phyloP scores from a whole-genome alignment of 257 asterid species.

The Salvia splendens region DNA sequence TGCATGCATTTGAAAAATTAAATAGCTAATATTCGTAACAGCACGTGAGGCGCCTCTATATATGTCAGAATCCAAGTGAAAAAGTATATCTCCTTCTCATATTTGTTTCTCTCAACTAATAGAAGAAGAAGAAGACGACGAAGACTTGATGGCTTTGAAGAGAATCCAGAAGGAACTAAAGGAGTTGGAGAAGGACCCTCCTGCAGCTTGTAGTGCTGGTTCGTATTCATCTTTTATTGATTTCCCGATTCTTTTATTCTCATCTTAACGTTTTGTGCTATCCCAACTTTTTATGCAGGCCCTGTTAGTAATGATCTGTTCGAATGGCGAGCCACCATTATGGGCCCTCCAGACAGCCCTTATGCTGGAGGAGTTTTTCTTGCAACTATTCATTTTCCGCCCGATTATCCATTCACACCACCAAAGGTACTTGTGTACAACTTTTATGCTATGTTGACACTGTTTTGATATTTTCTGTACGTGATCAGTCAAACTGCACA shows the following conservation, averaged over 20 bases:
- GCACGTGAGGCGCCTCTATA: too few relatives aligned
- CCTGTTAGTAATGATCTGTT: constrained; percentile 77
- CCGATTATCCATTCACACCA: constrained; percentile 83
- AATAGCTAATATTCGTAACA: too few relatives aligned
- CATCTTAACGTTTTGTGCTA: neutral
- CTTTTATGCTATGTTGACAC: neutral
- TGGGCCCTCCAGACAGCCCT: constrained; percentile 86
- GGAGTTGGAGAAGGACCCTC: constrained; percentile 66
- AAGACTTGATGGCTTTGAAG: constrained; percentile 56
- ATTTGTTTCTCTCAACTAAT: too few relatives aligned
- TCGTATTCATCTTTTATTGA: constrained; percentile 14
- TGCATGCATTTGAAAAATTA: too few relatives aligned
- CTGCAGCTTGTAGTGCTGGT: constrained; percentile 74
- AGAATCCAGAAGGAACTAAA: constrained; percentile 63
- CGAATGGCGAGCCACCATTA: constrained; percentile 81
- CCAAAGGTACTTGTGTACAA: constrained; percentile 53
- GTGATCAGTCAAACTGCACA: neutral
- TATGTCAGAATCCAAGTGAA: too few relatives aligned
- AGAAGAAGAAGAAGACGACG: constrained; percentile 15
- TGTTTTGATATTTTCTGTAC: neutral
- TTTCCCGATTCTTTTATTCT: neutral
- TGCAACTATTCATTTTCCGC: constrained; percentile 72
- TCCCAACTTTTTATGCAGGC: constrained; percentile 42
- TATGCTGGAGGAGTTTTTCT: constrained; percentile 73
- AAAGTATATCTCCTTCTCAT: too few relatives aligned